Conservation (phyloP, 169 alveolate species). For the Cryptosporidium parvum region DNA sequence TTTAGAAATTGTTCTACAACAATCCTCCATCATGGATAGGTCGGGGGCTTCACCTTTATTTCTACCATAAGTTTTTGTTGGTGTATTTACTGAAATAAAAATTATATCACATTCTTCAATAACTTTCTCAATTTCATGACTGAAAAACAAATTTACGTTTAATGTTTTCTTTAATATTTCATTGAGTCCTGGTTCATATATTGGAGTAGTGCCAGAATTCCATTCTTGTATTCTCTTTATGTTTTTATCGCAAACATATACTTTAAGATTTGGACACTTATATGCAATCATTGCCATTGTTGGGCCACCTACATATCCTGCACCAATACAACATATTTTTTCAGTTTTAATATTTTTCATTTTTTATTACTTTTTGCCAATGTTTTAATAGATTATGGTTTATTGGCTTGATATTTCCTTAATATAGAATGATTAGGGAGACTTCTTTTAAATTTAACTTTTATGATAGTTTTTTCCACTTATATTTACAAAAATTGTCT, state of each 20-base stretch:
- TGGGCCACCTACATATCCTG: slow-evolving; percentile 94
- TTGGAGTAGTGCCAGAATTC: slow-evolving; percentile 85
- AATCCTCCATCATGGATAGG: slow-evolving; percentile 80
- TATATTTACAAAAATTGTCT: not conserved
- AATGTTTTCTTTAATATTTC: slow-evolving; percentile 78
- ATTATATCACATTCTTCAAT: slow-evolving; percentile 86
- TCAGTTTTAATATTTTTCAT: not conserved
- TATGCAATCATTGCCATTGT: slow-evolving; percentile 91
- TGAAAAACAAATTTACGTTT: slow-evolving; percentile 84
- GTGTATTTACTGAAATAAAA: slow-evolving; percentile 92
- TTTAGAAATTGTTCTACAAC: slow-evolving; percentile 82
- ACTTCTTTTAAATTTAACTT: not conserved
- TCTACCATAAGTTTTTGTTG: slow-evolving; percentile 84
- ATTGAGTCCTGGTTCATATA: slow-evolving; percentile 87
- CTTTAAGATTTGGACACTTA: slow-evolving; percentile 84
- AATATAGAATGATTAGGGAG: not conserved
- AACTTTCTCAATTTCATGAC: slow-evolving; percentile 85
- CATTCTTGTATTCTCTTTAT: slow-evolving; percentile 83
- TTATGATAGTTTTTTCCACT: not conserved
- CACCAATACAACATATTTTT: slow-evolving; percentile 89
- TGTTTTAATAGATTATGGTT: not conserved
- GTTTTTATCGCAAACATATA: slow-evolving; percentile 85
- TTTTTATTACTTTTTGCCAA: not conserved
- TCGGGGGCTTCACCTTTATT: slow-evolving; percentile 84
- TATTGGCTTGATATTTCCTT: not conserved